Conservation (phyloP, 1,139 yeast genomes). For the Geotrichum cucujoidarum region DNA sequence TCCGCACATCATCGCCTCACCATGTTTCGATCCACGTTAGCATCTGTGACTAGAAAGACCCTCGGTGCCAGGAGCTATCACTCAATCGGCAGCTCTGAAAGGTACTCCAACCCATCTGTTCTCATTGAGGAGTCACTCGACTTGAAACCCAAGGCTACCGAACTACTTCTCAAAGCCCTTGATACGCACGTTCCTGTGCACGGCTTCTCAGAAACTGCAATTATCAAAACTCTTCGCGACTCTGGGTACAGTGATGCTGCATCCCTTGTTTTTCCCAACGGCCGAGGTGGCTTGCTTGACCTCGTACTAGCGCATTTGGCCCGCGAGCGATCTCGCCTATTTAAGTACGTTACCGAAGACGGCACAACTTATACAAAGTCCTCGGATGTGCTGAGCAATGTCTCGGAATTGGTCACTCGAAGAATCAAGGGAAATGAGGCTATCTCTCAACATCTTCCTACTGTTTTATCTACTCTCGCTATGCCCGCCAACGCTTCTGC, state of each 20-base stretch:
- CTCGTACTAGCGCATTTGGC: conserved; percentile 63
- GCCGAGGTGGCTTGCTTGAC: conserved; percentile 45
- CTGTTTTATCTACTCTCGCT: conserved; percentile 52
- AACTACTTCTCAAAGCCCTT: conserved; percentile 15
- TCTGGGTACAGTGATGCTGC: conserved; percentile 65
- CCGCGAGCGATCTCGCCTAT: conserved; percentile 40
- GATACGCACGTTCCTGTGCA: conserved; percentile 48
- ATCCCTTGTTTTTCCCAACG: conserved; percentile 52
- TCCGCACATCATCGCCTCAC: too few relatives aligned
- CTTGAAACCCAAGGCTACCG: conserved; percentile 15
- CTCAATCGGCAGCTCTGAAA: conserved; percentile 9
- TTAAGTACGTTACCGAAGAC: conserved; percentile 23
- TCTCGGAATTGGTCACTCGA: conserved; percentile 49
- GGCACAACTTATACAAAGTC: conserved; percentile 7
- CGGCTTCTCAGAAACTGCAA: conserved; percentile 64
- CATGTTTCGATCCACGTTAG: background rate
- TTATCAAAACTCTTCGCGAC: conserved; percentile 57
- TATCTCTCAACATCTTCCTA: conserved; percentile 36
- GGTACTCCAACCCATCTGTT: background rate
- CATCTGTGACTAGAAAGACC: background rate
- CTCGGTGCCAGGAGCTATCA: conserved; percentile 3
- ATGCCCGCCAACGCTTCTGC: conserved; percentile 48
- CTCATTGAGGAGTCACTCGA: conserved; percentile 11
- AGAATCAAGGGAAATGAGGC: conserved; percentile 63
- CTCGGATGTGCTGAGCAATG: conserved; percentile 30